Evolutionary conservation across 768 basidiomycete genomes (phyloP), one percentile per base, ranked within the genome.

Genomic region (Hypholoma fasciculare): DNA sequence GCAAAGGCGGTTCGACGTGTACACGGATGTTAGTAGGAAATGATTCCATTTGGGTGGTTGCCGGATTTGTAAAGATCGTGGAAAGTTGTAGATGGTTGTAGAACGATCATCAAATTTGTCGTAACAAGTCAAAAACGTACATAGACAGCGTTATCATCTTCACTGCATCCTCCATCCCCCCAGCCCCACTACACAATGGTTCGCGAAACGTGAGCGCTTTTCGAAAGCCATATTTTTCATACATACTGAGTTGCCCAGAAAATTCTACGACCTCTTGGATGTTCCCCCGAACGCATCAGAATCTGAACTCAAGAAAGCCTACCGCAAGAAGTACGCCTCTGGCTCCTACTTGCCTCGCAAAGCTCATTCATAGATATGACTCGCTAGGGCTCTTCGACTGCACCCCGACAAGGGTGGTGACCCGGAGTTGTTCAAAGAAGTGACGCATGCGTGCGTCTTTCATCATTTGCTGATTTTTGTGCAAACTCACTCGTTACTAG

Each of bases 381-480:
- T 61, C 51, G 57, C 20, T 58, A 95, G 93, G 73, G 93, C 93
- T 9, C 74, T 95, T 51, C 85, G 89, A 57, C 75, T 94, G 63
- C 93, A 95, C 71, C 93, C 93, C 19, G 93, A 95, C 82, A 96
- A 96, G 76, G 94, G 95, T 48, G 95, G 95, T 57, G 96, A 97
- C 67, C 94, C 94, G 23, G 96, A 98, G 73, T 74, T 91, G 54
- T 98, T 98, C 88, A 98, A 98, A 71, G 94, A 98, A 71, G 90
- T 98, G 38, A 96, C 93, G 9, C 93, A 94, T 78, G 93, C 93
- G 90, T 94, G 80, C 61, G 92, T 82, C 59, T 43, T 46, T 48
- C 54, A 44, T 34, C 50, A 8, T 12, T 40, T 20, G 40, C 36
- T 43, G 19, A 40, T 39, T 52, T 39, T 42, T 23, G 37, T 56